These are phyloP conservation scores for Pyrenula massariospora DNA, from an alignment of 495 filamentous ascomycete genomes.

Conservation along the genomic window DNA sequence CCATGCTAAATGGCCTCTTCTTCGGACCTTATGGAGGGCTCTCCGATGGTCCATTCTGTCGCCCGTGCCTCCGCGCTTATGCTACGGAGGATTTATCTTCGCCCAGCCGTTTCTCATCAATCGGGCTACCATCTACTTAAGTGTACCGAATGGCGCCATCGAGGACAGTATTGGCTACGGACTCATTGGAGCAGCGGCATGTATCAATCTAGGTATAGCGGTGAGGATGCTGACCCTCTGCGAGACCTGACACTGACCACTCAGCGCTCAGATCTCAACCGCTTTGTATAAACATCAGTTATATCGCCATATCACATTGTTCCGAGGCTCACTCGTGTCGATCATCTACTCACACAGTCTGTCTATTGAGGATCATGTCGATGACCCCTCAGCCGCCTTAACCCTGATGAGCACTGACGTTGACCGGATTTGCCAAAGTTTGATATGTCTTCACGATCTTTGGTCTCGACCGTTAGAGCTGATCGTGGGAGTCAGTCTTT, in stretches of 20 bases:
- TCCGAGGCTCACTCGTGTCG: conserved; percentile 12
- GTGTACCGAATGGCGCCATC: conserved; percentile 22
- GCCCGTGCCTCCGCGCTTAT: conserved; percentile 36
- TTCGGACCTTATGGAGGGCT: conserved; percentile 24
- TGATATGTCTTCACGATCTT: not conserved
- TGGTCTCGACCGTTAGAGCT: not conserved
- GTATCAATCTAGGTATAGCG: conserved; percentile 42
- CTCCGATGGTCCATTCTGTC: conserved; percentile 24
- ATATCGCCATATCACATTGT: conserved; percentile 13
- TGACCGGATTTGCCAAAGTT: not conserved
- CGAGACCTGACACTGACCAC: too few species aligned
- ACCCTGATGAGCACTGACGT: conserved; percentile 1
- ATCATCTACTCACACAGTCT: conserved; percentile 15
- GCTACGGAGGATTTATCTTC: conserved; percentile 41
- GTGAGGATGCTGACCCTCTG: too few species aligned
- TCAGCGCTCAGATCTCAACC: too few species aligned
- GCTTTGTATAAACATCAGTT: conserved; percentile 5
- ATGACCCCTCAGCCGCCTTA: conserved; percentile 11
- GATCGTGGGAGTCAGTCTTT: not conserved
- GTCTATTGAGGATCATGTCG: not conserved
- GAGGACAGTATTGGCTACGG: conserved; percentile 40
- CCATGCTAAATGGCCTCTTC: not conserved
- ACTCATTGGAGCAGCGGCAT: conserved; percentile 40
- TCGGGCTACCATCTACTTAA: conserved; percentile 33
- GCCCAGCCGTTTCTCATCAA: conserved; percentile 52